Evolutionary conservation across 192 early-diverging fungal genomes (phyloP).

Genomic region (Backusella sp.): DNA sequence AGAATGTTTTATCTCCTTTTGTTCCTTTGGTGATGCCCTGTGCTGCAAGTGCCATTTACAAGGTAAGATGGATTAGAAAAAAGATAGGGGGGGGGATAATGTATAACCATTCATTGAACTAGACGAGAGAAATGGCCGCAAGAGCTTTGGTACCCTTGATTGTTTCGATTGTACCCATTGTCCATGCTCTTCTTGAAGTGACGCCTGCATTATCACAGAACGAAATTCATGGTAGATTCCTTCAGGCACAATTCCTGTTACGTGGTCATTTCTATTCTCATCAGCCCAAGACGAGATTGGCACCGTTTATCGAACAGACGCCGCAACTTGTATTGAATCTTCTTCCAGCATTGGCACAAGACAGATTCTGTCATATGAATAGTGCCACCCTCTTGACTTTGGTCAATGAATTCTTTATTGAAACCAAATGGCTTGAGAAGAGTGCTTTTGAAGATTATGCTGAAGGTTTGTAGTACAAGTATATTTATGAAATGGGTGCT

Average conservation of each 20-base stretch:
- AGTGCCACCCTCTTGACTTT: slow-evolving; percentile 48
- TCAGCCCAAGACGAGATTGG: slow-evolving; percentile 38
- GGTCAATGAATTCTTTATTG: slow-evolving; percentile 47
- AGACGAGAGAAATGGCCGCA: slow-evolving; percentile 85
- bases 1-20: slow-evolving; percentile 44
- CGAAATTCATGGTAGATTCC: slow-evolving; percentile 69
- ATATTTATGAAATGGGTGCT: not conserved
- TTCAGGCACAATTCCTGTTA: slow-evolving; percentile 72
- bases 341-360: slow-evolving; percentile 30
- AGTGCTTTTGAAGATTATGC: slow-evolving; percentile 15
- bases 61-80: slow-evolving; percentile 19
- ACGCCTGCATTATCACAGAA: slow-evolving; percentile 57
- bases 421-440: slow-evolving; percentile 33
- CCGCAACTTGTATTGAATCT: slow-evolving; percentile 37
- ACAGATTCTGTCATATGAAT: slow-evolving; percentile 50
- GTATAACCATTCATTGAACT: too few relatives aligned
- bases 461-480: slow-evolving; percentile 23
- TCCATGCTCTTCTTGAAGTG: slow-evolving; percentile 48
- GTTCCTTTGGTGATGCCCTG: slow-evolving; percentile 53
- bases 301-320: slow-evolving; percentile 38
- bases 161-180: slow-evolving; percentile 49
- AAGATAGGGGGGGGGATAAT: too few relatives aligned
- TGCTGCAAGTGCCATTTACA: slow-evolving; percentile 54
- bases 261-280: slow-evolving; percentile 57
- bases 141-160: slow-evolving; percentile 79